Evolutionary conservation across 2,329 filamentous ascomycete species (phyloP).

Genomic region (Hirsutella rhossiliensis): DNA sequence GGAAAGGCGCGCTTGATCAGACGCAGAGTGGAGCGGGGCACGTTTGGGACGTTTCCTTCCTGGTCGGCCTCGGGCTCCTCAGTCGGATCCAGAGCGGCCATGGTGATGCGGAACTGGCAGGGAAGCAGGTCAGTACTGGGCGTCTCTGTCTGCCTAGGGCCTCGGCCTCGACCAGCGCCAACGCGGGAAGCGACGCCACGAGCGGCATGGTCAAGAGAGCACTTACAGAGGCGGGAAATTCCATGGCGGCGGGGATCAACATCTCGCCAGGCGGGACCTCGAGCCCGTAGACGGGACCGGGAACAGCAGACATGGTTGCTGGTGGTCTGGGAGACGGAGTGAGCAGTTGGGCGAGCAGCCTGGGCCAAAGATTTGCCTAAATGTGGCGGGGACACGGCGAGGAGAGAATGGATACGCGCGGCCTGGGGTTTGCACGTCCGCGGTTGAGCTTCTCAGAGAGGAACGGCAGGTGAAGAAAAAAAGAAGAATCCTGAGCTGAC

Average conservation of each 20-base stretch:
- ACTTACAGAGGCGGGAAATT: constrained; percentile 75
- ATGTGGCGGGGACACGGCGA: no score
- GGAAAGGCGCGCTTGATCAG: constrained; percentile 63
- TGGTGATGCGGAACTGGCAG: constrained; percentile 83
- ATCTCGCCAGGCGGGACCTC: constrained; percentile 78
- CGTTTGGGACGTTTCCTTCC: constrained; percentile 45
- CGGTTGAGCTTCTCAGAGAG: no score
- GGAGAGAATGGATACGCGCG: not conserved
- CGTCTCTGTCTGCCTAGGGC: not conserved
- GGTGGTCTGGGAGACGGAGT: not conserved
- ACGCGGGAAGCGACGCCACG: not conserved
- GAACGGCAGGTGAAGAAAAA: not conserved
- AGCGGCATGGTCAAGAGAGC: not conserved
- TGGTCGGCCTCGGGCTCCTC: constrained; percentile 57
- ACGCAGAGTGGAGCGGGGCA: constrained; percentile 78
- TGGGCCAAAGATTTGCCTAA: constrained; percentile 1
- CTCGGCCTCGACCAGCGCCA: no score
- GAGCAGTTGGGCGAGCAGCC: not conserved
- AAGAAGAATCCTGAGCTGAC: not conserved
- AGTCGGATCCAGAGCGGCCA: constrained; percentile 93
- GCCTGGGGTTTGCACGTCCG: no score
- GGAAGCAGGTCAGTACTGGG: constrained; percentile 14
- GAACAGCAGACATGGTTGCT: constrained; percentile 41
- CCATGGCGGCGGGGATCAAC: constrained; percentile 64
- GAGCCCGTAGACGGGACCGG: constrained; percentile 82